phyloP scores from a whole-genome alignment of 495 filamentous ascomycete species.

The Neurospora tetraspora region DNA sequence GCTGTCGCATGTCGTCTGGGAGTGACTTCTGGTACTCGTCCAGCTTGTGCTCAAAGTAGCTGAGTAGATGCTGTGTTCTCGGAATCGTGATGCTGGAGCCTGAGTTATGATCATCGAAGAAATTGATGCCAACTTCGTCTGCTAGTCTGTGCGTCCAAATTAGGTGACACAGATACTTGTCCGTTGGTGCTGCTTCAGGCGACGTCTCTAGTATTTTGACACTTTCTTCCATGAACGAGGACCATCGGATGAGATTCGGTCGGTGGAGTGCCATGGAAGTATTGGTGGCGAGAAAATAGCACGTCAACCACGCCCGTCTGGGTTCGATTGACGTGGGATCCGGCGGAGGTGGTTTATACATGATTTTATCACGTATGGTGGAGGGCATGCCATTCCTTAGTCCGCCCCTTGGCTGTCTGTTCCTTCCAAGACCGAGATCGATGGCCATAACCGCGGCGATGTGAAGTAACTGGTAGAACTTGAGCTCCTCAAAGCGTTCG shows the following conservation, averaged over 20 bases:
- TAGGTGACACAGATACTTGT: conserved; percentile 63
- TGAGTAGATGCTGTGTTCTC: conserved; percentile 64
- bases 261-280: conserved; percentile 69
- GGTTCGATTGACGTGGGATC: conserved; percentile 62
- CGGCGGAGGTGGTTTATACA: conserved; percentile 37
- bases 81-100: conserved; percentile 59
- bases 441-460: conserved; percentile 77
- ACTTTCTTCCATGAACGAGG: conserved; percentile 77
- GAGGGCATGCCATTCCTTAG: conserved; percentile 25
- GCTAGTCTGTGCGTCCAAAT: conserved; percentile 69
- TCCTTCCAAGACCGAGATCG: conserved; percentile 71
- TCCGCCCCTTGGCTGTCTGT: conserved; percentile 28
- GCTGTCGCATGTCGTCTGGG: conserved; percentile 34
- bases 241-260: conserved; percentile 75
- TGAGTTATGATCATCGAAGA: conserved; percentile 64
- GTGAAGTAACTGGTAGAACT: conserved; percentile 83
- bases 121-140: conserved; percentile 68
- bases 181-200: conserved; percentile 60
- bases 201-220: conserved; percentile 63
- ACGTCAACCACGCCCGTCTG: conserved; percentile 67
- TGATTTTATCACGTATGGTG: conserved; percentile 39
- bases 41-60: conserved; percentile 66
- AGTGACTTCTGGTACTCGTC: conserved; percentile 53
- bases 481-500: conserved; percentile 74
- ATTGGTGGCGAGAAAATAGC: conserved; percentile 68